A percentile compares a stretch with the other conserved stretches of the same genome.
Evolutionary conservation across 75 land plant species (phyloP).

Genomic region (Cunninghamia lanceolata): DNA sequence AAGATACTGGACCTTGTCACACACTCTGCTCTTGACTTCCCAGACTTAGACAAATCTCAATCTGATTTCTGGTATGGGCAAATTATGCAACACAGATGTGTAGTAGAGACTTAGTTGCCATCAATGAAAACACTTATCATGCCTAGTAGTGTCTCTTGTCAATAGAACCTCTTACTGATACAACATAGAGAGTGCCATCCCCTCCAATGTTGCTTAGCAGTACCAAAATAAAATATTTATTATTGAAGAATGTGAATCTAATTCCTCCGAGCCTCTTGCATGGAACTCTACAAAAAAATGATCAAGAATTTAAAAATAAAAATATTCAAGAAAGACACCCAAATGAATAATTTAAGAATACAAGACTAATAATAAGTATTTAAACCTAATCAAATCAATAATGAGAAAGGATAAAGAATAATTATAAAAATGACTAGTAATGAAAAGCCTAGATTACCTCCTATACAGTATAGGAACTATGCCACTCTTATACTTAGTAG

Average conservation of each 20-base stretch:
- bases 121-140: too few relatives aligned
- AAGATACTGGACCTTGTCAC: too few relatives aligned
- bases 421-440: not conserved
- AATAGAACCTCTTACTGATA: not conserved
- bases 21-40: too few relatives aligned
- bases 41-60: too few relatives aligned
- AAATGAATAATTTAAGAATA: not conserved
- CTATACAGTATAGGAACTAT: conserved; percentile 9
- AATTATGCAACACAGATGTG: too few relatives aligned
- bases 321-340: not conserved
- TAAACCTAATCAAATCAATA: too few relatives aligned
- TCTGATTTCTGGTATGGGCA: too few relatives aligned
- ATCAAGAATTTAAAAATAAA: too few relatives aligned
- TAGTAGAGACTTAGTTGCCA: too few relatives aligned
- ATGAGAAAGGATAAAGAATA: too few relatives aligned
- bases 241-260: not conserved
- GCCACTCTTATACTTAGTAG: conserved; percentile 4
- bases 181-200: not conserved
- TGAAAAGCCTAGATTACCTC: not conserved
- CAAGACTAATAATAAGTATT: too few relatives aligned
- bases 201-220: not conserved
- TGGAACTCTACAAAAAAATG: not conserved
- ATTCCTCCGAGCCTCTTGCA: not conserved
- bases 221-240: not conserved
- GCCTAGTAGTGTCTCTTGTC: too few relatives aligned